Evolutionary conservation across 371 early-diverging fungal species (phyloP), one percentile per base, ranked within the genome.

Genomic region (Saksenaea vasiformis): DNA sequence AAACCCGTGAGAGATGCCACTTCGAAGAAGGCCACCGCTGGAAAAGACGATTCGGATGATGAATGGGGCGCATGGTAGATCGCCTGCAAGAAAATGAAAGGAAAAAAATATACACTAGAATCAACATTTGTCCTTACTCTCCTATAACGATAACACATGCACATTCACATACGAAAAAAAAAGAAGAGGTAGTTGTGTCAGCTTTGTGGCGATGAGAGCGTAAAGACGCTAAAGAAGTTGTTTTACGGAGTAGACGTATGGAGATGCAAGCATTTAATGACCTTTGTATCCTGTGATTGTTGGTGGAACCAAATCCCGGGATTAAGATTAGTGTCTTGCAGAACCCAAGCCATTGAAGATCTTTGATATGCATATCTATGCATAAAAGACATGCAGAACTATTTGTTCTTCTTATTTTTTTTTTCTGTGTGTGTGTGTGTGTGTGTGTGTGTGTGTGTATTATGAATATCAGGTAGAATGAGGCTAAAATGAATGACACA

Each of bases 21-120:
- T 0, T 53, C 73, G 15, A 70, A 70, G 51, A 64, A 68, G 19
- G 60, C 38, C 1, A 60, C 38, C 1, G 28, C 69, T 10, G 76
- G 72, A 37, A 65, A 79, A 8, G 65, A 64, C 39, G 76, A 73
- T 28, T 85, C 85, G 64, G 85, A 88, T 58, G 86, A 88, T 67
- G 83, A 84, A 41, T 88, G 86, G 86, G 82, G 77, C 43, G 76
- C 69, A 27, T 82, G 82, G 82, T 82, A 73, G 64, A 39, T 35
- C 19, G 19, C 31, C 31, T n/a, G n/a, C n/a, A 7, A 31, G 7
- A 31, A 31, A 31, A 31, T 2, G 31, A 56, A 56, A 56, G 35
- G 17, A 43, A 47, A 39, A 35, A 53, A 47, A 22, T n/a, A 31
- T 34, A 44, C 51, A 53, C 22, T 47, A 47, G 51, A 47, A 10